Percentiles rank a stretch among this genome's conserved stretches.
These are phyloP conservation scores for Pleurotus cornucopiae DNA, from an alignment of 768 basidiomycete genomes.

Conservation along the genomic window DNA sequence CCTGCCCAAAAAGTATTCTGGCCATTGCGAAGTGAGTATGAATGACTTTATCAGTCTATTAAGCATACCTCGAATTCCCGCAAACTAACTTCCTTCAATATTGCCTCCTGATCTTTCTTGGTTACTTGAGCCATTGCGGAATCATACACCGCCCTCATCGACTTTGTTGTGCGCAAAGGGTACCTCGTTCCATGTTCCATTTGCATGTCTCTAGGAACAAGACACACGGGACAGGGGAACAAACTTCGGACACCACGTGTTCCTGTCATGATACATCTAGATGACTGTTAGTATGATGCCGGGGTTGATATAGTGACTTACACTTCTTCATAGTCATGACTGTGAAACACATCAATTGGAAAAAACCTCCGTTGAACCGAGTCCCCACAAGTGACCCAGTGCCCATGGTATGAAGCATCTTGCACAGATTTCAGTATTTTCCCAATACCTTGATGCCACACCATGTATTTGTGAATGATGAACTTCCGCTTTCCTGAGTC, in stretches of 20 bases:
- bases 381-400: slow-evolving; percentile 20
- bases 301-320: no score
- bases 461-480: slow-evolving; percentile 25
- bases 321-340: slow-evolving; percentile 43
- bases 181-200: slow-evolving; percentile 16
- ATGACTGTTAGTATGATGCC: not conserved
- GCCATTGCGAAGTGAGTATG: not conserved
- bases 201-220: slow-evolving; percentile 23
- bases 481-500: slow-evolving; percentile 26
- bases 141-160: slow-evolving; percentile 12
- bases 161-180: slow-evolving; percentile 11
- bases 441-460: slow-evolving; percentile 33
- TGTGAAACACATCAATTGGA: slow-evolving; percentile 32
- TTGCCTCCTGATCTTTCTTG: not conserved
- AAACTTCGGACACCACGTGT: slow-evolving; percentile 22
- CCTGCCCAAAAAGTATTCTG: slow-evolving; percentile 39
- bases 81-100: slow-evolving; percentile 17
- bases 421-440: slow-evolving; percentile 24
- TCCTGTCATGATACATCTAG: slow-evolving; percentile 33
- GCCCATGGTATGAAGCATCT: slow-evolving; percentile 16
- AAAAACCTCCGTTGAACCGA: slow-evolving; percentile 22
- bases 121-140: slow-evolving; percentile 10
- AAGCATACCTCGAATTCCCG: slow-evolving; percentile 18
- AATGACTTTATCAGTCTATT: slow-evolving; percentile 5
- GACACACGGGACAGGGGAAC: slow-evolving; percentile 34